Percentiles rank a stretch among this genome's conserved stretches.
Conservation (phyloP, 139 green algal species). For the Asterochloris sp. region DNA sequence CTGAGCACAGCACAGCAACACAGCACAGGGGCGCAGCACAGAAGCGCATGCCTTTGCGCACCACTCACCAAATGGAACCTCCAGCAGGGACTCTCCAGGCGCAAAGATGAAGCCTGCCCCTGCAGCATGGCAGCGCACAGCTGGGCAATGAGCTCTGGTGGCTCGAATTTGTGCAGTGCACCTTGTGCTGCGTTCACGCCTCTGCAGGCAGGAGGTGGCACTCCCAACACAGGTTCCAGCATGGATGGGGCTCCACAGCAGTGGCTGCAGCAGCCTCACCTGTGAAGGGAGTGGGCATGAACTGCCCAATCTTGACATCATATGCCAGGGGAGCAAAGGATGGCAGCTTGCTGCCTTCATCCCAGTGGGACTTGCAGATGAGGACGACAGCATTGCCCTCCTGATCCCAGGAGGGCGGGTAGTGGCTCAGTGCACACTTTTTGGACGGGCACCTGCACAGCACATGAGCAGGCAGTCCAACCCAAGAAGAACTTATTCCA, state of each 20-base stretch:
- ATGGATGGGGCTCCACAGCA: too few species aligned
- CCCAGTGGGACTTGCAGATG: slow-evolving; percentile 1
- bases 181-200: too few species aligned
- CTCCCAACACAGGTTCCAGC: too few species aligned
- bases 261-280: neutral
- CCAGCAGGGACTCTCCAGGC: neutral
- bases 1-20: too few species aligned
- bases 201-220: too few species aligned
- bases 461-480: neutral
- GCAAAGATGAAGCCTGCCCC: slow-evolving; percentile 6
- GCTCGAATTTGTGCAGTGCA: too few species aligned
- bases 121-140: too few species aligned
- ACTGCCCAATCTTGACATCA: neutral
- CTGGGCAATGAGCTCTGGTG: too few species aligned
- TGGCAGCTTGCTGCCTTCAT: neutral
- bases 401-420: neutral
- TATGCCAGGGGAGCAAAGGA: neutral
- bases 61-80: slow-evolving; percentile 10
- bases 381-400: neutral
- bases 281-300: neutral
- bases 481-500: too few species aligned
- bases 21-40: too few species aligned
- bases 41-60: too few species aligned
- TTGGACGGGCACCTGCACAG: neutral
- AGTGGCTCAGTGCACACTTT: slow-evolving; percentile 1